Percentiles rank a stretch among this genome's conserved stretches.
Conservation (phyloP, 1,139 yeast species). For the Taphrina pruni region DNA sequence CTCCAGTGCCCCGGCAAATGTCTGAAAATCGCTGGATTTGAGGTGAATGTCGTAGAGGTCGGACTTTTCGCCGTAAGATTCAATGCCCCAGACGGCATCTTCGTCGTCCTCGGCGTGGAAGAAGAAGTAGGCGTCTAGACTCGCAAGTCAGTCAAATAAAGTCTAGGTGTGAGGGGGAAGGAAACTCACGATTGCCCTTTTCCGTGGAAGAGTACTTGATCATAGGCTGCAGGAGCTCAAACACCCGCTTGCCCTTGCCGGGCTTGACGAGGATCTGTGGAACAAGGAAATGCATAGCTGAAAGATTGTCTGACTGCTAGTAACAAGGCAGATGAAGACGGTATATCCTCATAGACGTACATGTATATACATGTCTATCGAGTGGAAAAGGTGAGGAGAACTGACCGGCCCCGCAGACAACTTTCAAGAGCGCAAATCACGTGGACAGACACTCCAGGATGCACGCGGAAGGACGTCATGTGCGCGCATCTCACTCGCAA, state of each 20-base stretch:
- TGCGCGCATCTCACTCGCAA: background rate
- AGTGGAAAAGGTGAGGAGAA: too few species aligned
- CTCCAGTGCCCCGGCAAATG: slow-evolving; percentile 16
- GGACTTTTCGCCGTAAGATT: slow-evolving; percentile 17
- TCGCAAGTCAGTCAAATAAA: background rate
- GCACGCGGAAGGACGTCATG: slow-evolving; percentile 7
- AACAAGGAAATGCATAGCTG: slow-evolving; percentile 14
- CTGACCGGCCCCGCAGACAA: slow-evolving; percentile 1
- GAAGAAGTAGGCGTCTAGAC: slow-evolving; percentile 25
- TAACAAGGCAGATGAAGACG: too few species aligned
- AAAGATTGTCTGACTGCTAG: too few species aligned
- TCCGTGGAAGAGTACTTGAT: slow-evolving; percentile 23
- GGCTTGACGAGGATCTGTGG: slow-evolving; percentile 26
- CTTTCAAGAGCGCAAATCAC: background rate
- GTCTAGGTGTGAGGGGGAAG: too few species aligned
- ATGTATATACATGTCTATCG: too few species aligned
- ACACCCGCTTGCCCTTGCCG: slow-evolving; percentile 17
- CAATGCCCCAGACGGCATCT: slow-evolving; percentile 24
- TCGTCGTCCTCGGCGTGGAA: slow-evolving; percentile 17
- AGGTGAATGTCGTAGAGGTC: slow-evolving; percentile 36
- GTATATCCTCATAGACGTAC: too few species aligned
- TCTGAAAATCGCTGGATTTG: slow-evolving; percentile 9
- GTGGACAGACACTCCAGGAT: background rate
- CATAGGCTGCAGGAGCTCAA: slow-evolving; percentile 29
- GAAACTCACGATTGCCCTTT: slow-evolving; percentile 7